Conservation (phyloP, 192 early-diverging fungal genomes). For the Rhizophlyctis rosea region DNA sequence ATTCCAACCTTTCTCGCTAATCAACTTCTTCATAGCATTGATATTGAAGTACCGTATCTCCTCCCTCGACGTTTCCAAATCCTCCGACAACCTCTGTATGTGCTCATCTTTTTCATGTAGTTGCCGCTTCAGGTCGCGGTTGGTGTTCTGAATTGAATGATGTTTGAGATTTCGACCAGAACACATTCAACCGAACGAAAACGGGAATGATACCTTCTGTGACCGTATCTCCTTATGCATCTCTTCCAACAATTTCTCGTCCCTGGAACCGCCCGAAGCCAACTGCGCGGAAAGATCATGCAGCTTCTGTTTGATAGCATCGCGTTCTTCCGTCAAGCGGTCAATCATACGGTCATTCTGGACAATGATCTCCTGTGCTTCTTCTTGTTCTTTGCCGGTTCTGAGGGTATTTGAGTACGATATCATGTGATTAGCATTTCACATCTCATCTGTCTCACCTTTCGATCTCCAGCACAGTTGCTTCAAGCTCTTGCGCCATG, state of each 20-base stretch:
- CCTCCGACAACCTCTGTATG: slow-evolving; percentile 28
- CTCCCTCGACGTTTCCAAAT: slow-evolving; percentile 28
- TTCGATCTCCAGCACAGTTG: slow-evolving; percentile 49
- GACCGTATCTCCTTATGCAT: slow-evolving; percentile 20
- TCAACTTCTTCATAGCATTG: slow-evolving; percentile 29
- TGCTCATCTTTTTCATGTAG: slow-evolving; percentile 17
- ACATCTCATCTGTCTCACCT: no score
- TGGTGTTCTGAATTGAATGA: no score
- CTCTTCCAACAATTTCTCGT: slow-evolving; percentile 16
- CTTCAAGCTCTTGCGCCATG: slow-evolving; percentile 48
- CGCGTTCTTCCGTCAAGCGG: slow-evolving; percentile 41
- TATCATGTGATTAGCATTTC: no score
- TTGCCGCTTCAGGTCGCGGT: no score
- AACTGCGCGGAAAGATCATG: slow-evolving; percentile 38
- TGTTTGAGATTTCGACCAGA: no score
- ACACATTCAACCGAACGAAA: no score
- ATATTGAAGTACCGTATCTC: slow-evolving; percentile 28
- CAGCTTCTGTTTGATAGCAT: slow-evolving; percentile 39
- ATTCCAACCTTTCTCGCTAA: slow-evolving; percentile 38
- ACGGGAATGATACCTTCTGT: slow-evolving; percentile 24
- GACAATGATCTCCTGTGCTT: slow-evolving; percentile 21
- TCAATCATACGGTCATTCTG: slow-evolving; percentile 39
- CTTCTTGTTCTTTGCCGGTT: slow-evolving; percentile 34
- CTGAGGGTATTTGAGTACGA: slow-evolving; percentile 13
- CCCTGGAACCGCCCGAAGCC: slow-evolving; percentile 12